Evolutionary conservation across 2,329 filamentous ascomycete genomes (phyloP).

Genomic region (Pseudopyrenochaeta lycopersici): DNA sequence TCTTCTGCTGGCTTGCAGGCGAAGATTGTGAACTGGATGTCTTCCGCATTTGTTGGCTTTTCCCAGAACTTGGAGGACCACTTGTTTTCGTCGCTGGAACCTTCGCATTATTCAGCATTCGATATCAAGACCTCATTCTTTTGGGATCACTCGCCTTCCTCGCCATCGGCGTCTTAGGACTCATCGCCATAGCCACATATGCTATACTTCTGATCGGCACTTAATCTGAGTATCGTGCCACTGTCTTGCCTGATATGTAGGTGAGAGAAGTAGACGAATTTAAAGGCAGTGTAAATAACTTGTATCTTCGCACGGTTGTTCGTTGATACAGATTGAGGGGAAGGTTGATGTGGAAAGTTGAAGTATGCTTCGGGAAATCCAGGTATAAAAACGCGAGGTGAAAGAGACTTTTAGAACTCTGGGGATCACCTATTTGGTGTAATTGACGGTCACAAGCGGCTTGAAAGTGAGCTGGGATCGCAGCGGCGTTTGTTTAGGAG

Average conservation of each 20-base stretch:
- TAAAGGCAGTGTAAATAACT: background rate
- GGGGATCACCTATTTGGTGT: background rate
- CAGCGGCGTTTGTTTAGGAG: background rate
- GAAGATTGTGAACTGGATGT: no score
- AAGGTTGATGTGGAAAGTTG: background rate
- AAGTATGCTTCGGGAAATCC: no score
- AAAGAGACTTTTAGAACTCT: background rate
- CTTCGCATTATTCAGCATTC: no score
- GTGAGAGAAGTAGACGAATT: background rate
- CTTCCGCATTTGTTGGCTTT: no score
- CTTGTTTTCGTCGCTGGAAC: background rate
- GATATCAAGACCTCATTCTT: no score
- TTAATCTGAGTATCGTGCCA: background rate
- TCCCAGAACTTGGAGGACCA: background rate
- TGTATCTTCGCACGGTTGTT: background rate
- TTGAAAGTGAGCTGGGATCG: no score
- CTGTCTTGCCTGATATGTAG: no score
- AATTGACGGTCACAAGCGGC: no score
- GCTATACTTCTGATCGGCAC: background rate
- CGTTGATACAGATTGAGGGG: background rate
- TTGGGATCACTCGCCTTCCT: constrained; percentile 15
- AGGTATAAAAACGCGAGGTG: background rate
- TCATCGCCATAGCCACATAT: background rate
- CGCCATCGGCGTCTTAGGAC: constrained; percentile 11
- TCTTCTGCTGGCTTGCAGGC: no score